Evolutionary conservation across 1,284 basidiomycete genomes (phyloP).

Genomic region (Kwoniella shivajii): DNA sequence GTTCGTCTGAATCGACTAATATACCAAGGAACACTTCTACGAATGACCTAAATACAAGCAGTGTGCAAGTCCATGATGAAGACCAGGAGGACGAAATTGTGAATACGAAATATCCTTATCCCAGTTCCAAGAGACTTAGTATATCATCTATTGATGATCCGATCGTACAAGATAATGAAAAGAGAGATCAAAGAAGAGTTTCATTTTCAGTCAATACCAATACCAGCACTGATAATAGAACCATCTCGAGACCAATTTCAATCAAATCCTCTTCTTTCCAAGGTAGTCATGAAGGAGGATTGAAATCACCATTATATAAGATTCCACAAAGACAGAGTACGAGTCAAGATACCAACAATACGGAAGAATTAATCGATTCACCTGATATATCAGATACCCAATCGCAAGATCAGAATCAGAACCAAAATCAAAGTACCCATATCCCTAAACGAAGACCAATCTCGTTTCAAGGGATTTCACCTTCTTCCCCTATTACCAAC

Average conservation of each 20-base stretch:
- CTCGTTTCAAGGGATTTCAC: conserved; percentile 12
- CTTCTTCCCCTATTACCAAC: neutral
- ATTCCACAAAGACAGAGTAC: conserved; percentile 16
- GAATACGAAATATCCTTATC: conserved; percentile 2
- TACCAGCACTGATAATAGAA: too few relatives aligned
- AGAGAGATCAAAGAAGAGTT: conserved; percentile 12
- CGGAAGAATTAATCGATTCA: neutral
- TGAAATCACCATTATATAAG: conserved; percentile 19
- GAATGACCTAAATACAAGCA: too few relatives aligned
- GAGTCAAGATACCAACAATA: neutral
- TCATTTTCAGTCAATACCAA: conserved; percentile 13
- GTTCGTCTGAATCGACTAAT: neutral
- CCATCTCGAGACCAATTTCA: conserved; percentile 5
- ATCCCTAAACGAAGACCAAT: conserved; percentile 9
- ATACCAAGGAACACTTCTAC: conserved; percentile 4
- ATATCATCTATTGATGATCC: conserved; percentile 15
- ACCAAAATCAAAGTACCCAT: neutral
- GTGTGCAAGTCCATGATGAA: too few relatives aligned
- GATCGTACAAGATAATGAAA: conserved; percentile 1
- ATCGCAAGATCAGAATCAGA: neutral
- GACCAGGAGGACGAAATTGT: neutral
- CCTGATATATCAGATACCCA: neutral
- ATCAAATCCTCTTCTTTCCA: neutral
- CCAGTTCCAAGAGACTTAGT: conserved; percentile 13
- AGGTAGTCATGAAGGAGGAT: neutral